A percentile compares a stretch with the other conserved stretches of the same genome.
Evolutionary conservation across 371 early-diverging fungal genomes (phyloP).

Genomic region (Mortierella sp.): DNA sequence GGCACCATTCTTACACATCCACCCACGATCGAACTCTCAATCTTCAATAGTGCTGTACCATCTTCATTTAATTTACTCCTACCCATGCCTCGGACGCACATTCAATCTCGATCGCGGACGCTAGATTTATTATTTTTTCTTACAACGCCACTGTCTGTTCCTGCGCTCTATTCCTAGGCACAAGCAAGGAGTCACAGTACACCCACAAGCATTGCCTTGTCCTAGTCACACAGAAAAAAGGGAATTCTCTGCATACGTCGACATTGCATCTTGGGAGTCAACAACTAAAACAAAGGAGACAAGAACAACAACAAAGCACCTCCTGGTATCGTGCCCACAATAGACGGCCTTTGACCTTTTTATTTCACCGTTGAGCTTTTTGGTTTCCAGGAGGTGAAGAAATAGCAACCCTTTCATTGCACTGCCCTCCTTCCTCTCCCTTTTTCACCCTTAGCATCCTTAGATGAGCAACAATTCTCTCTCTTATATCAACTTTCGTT

Average conservation of each 20-base stretch:
- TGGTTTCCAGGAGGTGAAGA: constrained; percentile 3
- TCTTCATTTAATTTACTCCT: neutral
- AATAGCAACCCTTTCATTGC: neutral
- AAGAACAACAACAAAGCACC: neutral
- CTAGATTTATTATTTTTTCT: neutral
- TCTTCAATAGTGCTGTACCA: neutral
- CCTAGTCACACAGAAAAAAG: no score
- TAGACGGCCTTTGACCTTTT: neutral
- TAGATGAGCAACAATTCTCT: neutral
- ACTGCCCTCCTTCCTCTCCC: neutral
- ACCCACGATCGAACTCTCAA: neutral
- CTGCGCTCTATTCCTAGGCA: neutral
- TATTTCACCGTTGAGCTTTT: neutral
- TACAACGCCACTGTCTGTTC: neutral
- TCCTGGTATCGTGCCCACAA: neutral
- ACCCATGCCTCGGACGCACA: neutral
- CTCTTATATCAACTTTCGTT: neutral
- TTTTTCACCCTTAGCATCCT: no score
- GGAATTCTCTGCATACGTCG: neutral
- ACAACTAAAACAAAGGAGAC: neutral
- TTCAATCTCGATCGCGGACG: neutral
- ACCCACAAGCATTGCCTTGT: neutral
- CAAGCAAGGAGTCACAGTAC: neutral
- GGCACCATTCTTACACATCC: neutral
- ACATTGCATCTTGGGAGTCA: neutral